Conservation (phyloP, 768 basidiomycete genomes). For the Leccinum uliginosum region DNA sequence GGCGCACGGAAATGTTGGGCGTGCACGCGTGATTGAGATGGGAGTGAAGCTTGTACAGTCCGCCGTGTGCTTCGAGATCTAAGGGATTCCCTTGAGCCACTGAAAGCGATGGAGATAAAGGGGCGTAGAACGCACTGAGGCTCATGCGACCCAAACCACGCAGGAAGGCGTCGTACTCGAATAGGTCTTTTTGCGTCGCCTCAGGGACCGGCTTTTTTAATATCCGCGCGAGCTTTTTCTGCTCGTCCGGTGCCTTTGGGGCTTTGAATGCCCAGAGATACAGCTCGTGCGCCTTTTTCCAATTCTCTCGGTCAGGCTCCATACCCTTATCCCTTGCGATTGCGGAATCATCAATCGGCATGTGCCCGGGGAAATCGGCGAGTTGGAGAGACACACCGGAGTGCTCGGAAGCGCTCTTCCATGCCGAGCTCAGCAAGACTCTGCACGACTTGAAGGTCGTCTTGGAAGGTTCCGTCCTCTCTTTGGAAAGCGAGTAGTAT, state of each 20-base stretch:
- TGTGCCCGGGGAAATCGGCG: background rate
- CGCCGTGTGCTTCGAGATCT: constrained; percentile 85
- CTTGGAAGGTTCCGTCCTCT: constrained; percentile 31
- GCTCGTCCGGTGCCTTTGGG: constrained; percentile 44
- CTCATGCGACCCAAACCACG: constrained; percentile 72
- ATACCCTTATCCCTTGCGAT: constrained; percentile 28
- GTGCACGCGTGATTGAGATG: constrained; percentile 84
- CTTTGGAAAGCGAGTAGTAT: constrained; percentile 53
- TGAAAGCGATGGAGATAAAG: background rate
- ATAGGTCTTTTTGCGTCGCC: constrained; percentile 54
- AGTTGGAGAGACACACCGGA: constrained; percentile 10
- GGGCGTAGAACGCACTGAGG: constrained; percentile 37
- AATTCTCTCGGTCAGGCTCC: constrained; percentile 61
- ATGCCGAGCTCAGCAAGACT: constrained; percentile 72
- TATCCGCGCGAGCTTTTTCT: constrained; percentile 56
- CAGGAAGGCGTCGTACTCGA: constrained; percentile 75
- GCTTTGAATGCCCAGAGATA: constrained; percentile 60
- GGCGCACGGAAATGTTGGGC: constrained; percentile 77
- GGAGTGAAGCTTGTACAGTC: constrained; percentile 80
- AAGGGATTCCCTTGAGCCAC: background rate
- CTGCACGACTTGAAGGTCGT: constrained; percentile 53
- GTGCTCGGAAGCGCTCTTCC: constrained; percentile 54
- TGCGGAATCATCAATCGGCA: background rate
- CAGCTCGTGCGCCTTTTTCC: constrained; percentile 61
- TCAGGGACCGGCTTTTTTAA: constrained; percentile 45